phyloP scores from a whole-genome alignment of 306 rosid genomes.

The Begonia loranthoides region DNA sequence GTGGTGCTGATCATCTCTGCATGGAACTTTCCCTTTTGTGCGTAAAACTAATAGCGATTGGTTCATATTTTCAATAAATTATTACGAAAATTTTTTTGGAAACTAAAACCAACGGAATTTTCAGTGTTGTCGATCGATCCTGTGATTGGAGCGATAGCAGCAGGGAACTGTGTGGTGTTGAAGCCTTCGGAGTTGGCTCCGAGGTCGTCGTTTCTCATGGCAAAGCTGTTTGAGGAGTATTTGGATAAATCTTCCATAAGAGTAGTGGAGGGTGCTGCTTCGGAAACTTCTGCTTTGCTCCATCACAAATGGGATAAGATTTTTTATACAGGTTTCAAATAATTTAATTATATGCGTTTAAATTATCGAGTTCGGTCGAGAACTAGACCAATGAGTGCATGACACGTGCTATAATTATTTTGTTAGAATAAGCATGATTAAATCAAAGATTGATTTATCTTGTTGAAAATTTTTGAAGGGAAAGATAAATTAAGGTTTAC shows the following conservation, averaged over 20 bases:
- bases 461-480: no score
- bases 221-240: slow-evolving; percentile 29
- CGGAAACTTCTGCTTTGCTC: slow-evolving; percentile 66
- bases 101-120: slow-evolving; percentile 1
- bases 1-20: slow-evolving; percentile 83
- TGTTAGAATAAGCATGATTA: no score
- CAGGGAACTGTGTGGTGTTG: slow-evolving; percentile 60
- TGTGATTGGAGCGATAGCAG: slow-evolving; percentile 74
- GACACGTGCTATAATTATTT: no score
- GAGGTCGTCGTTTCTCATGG: slow-evolving; percentile 48
- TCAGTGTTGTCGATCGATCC: slow-evolving; percentile 74
- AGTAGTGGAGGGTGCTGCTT: slow-evolving; percentile 70
- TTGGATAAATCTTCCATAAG: slow-evolving; percentile 48
- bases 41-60: slow-evolving; percentile 12
- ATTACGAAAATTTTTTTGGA: no score
- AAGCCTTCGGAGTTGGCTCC: slow-evolving; percentile 83
- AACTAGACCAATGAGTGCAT: no score
- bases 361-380: no score
- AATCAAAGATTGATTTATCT: no score
- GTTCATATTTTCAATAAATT: no score
- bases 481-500: no score
- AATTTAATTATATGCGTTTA: no score
- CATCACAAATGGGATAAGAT: slow-evolving; percentile 87
- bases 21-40: slow-evolving; percentile 83
- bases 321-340: slow-evolving; percentile 48